Conservation (phyloP, 164 flowering plant species). For the Annona cherimola region DNA sequence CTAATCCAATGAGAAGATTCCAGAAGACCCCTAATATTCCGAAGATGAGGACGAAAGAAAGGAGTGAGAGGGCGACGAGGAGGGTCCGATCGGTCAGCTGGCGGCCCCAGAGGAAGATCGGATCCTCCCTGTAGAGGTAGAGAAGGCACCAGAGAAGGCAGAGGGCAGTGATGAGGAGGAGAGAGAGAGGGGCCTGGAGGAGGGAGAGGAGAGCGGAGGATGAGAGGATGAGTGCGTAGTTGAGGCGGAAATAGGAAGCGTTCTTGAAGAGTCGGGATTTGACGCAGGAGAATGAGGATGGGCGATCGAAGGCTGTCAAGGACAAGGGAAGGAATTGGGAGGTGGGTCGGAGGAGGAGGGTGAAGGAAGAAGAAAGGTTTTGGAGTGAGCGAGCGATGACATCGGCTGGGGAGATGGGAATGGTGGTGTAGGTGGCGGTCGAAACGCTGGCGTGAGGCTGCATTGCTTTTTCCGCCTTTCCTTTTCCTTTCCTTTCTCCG, state of each 20-base stretch:
- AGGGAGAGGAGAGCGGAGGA: constrained; percentile 3
- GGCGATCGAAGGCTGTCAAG: constrained; percentile 1
- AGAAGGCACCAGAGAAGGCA: constrained; percentile 1
- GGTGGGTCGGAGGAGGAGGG: background rate
- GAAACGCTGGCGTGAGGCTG: constrained; percentile 3
- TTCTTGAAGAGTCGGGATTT: constrained; percentile 2
- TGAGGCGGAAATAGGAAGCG: constrained; percentile 5
- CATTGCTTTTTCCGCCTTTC: background rate
- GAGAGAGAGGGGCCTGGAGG: constrained; percentile 7
- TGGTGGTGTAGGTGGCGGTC: constrained; percentile 10
- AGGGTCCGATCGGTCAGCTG: background rate
- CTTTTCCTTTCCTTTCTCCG: background rate
- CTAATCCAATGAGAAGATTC: background rate
- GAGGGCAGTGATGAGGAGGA: constrained; percentile 2
- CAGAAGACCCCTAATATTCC: background rate
- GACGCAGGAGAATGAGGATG: constrained; percentile 3
- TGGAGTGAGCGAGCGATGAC: constrained; percentile 9
- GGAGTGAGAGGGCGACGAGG: background rate
- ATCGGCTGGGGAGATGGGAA: constrained; percentile 7
- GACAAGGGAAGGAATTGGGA: constrained; percentile 4
- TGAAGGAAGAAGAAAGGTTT: constrained; percentile 2
- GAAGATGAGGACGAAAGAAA: background rate
- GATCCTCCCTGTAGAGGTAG: constrained; percentile 10
- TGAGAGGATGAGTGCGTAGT: constrained; percentile 9
- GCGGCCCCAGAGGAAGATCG: background rate